Base-by-base conservation (phyloP, 257 asterid species). In the Nicotiana undulata region DNA sequence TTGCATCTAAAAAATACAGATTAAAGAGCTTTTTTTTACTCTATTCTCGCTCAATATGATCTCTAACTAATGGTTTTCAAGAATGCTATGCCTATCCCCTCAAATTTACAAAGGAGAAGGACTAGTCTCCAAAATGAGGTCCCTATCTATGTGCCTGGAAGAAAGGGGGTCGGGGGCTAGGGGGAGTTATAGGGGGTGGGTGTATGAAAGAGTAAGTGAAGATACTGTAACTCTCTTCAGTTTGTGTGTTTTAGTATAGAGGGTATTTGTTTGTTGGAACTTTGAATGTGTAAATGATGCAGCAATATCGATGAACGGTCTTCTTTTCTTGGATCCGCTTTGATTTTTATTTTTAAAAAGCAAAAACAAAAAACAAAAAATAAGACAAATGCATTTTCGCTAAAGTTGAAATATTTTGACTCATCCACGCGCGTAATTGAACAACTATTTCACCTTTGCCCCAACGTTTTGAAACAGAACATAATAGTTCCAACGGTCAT, bases 251-350 rank as follows among this genome's bases (percentile, higher is more conserved):
- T 24, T 70, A 20, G 81, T 18, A 11, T 32, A 59, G 46, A 46
- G 16, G 64, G 75, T 63, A 20, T 58, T 60, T 46, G 58, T 77
- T 37, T 68, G 37, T 83, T 65, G 59, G 70, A 79, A 79, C 66
- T 84, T 53, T 64, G 80, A 81, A 63, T 79, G 60, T 63, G 60
- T 32, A 76, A 68, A 55, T 66, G 17, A 46, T 78, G 76, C 89
- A 80, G 81, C 31, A 17, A n/a, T 3, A 82, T 81, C 90, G 93
- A 91, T 94, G 88, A 92, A 93, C 96, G 96, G 96, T 89, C 97
- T 85, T 83, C 87, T 86, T 84, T 85, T 85, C 81, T 88, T 37
- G 88, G 91, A 88, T 87, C 84, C 88, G 40, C 67, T 80, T 81
- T 79, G 80, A 63, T 55, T 34, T 55, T 77, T 77, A 9, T 34